phyloP scores from a whole-genome alignment of 2,329 filamentous ascomycete genomes.

The Neospermospora avenae region DNA sequence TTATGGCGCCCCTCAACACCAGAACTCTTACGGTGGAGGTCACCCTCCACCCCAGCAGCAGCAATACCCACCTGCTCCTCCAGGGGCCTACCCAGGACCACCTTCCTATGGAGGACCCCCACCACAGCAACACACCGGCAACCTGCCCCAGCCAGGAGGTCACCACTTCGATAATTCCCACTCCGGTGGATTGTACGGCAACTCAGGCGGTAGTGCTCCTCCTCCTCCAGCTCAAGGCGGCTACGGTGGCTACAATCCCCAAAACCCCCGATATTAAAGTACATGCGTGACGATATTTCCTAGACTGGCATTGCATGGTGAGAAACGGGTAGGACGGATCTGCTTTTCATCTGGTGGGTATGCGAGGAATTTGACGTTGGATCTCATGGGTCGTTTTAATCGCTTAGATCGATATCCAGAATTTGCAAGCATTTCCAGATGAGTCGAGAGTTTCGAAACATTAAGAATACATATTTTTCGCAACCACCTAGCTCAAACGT shows the following conservation, averaged over 20 bases:
- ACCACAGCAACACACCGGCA: constrained; percentile 19
- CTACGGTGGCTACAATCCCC: constrained; percentile 12
- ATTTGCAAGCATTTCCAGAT: neutral
- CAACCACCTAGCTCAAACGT: too few relatives aligned
- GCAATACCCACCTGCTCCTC: constrained; percentile 12
- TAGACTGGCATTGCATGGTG: neutral
- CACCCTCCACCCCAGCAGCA: constrained; percentile 20
- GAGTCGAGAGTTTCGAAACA: neutral
- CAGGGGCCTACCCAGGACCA: constrained; percentile 10
- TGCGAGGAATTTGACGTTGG: neutral
- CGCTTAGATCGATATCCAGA: neutral
- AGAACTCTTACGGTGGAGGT: constrained; percentile 21
- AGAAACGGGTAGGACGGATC: neutral
- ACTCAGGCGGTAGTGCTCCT: constrained; percentile 12
- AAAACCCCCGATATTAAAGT: constrained; percentile 3
- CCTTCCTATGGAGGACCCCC: constrained; percentile 20
- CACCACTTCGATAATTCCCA: constrained; percentile 26
- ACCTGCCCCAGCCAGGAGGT: constrained; percentile 24
- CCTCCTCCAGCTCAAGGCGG: constrained; percentile 15
- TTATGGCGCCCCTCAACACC: constrained; percentile 29
- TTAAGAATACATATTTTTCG: too few relatives aligned
- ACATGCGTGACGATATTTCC: neutral
- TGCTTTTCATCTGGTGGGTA: neutral
- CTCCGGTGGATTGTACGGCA: constrained; percentile 28
- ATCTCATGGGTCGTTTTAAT: neutral